phyloP scores from a whole-genome alignment of 2,329 filamentous ascomycete species.

The Cladobotryum mycophilum region DNA sequence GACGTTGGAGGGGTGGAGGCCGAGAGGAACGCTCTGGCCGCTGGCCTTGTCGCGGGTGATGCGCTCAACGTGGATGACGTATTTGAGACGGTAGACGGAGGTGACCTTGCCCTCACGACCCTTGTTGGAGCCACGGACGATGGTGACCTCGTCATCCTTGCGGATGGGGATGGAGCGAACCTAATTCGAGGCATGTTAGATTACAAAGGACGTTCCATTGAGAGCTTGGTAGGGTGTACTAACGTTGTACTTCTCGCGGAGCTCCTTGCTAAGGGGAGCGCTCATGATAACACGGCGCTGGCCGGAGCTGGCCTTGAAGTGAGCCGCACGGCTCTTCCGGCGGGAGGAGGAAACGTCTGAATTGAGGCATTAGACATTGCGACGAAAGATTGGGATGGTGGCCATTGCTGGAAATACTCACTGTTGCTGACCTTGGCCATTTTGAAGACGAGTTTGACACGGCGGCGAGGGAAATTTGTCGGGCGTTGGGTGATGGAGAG shows the following conservation, averaged over 20 bases:
- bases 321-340: constrained; percentile 98
- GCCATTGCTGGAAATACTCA: constrained; percentile 28
- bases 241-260: constrained; percentile 99
- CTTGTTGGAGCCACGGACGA: constrained; percentile 92
- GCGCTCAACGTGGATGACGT: constrained; percentile 94
- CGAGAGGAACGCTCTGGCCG: constrained; percentile 90
- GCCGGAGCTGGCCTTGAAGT: constrained; percentile 93
- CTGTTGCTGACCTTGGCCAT: constrained; percentile 67
- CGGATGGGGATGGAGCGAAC: constrained; percentile 94
- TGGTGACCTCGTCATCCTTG: constrained; percentile 92
- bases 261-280: constrained; percentile 91
- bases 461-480: constrained; percentile 21
- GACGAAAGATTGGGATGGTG: too few relatives aligned
- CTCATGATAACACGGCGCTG: constrained; percentile 95
- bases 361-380: constrained; percentile 6
- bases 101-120: constrained; percentile 98
- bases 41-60: constrained; percentile 96
- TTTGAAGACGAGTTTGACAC: constrained; percentile 31
- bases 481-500: constrained; percentile 26
- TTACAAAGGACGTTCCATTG: background rate
- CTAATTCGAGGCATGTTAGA: constrained; percentile 37
- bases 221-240: constrained; percentile 26
- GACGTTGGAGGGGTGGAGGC: constrained; percentile 93
- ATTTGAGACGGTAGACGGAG: constrained; percentile 97
- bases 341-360: constrained; percentile 68